Base-by-base conservation (phyloP, 139 green algal genomes). In the Eudorina sp. region DNA sequence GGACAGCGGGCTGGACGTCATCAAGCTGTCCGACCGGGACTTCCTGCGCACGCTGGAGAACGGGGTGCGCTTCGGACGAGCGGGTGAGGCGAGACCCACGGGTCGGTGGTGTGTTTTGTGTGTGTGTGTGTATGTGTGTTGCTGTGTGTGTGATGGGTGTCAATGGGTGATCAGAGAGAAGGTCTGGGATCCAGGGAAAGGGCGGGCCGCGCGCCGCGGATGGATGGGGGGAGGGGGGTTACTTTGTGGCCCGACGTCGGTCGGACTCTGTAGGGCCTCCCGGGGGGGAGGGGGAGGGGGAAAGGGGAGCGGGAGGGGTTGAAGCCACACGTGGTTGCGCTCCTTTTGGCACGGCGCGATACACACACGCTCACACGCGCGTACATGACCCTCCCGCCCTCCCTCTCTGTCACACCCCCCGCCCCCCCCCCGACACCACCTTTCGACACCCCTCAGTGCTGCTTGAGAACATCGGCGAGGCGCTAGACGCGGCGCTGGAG, bases 21-120 rank as follows among this genome's bases (percentile, higher is more conserved):
- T 97, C 89, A 98, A 97, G 92, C 92, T 95, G 45, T 91, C 69
- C 6, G 93, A 97, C 83, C 95, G 96, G 88, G 95, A 97, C 92
- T 95, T 96, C 53, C 88, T 97, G 76, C 86, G 95, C 5, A 96
- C 94, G 19, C 91, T 97, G 62, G 93, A 96, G 85, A 97, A 97
- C 83, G 93, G 93, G 70, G 88, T 94, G 53, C 91, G 91, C 70
- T 93, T 93, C 70, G 92, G 92, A 0, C 76, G 92, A 1, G 90
- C 92, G n/a, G 89, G 82, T 88, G 31, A 38, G 82, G 4, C 21
- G 13, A 3, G 72, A 43, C 38, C 55, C 55, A 38, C 11, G 62
- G 62, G 62, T n/a, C n/a, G n/a, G 21, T 31, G 21, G 62, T 72
- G 21, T 34, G 62, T 34, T n/a, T n/a, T n/a, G 31, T 11, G 62